Percentiles rank a stretch among this genome's conserved stretches.
phyloP scores from a whole-genome alignment of 2,329 filamentous ascomycete genomes.

The Helicocarpus griseus region DNA sequence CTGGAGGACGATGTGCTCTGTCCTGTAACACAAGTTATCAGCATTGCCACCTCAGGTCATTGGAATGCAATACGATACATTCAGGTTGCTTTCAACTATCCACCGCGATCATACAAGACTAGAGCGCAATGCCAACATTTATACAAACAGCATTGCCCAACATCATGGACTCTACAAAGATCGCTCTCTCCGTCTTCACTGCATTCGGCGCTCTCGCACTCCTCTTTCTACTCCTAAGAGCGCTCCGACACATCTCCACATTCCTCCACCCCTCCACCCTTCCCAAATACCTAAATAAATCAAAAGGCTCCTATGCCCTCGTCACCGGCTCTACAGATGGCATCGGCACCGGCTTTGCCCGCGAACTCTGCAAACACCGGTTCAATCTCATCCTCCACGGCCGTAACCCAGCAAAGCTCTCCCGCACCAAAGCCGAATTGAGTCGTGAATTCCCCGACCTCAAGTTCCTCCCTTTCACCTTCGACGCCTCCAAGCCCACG shows the following conservation, averaged over 20 bases:
- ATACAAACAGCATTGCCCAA: not conserved
- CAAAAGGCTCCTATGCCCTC: conserved; percentile 34
- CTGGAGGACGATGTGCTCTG: no score
- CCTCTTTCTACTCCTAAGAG: conserved; percentile 5
- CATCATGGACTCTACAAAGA: not conserved
- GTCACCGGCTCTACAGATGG: conserved; percentile 48
- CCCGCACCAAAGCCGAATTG: conserved; percentile 32
- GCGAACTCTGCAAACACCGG: conserved; percentile 42
- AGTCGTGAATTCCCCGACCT: conserved; percentile 29
- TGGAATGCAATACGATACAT: no score
- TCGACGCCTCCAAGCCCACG: conserved; percentile 31
- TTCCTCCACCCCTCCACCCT: conserved; percentile 14
- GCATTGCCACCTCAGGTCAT: no score
- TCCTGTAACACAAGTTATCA: no score
- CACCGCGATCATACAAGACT: not conserved
- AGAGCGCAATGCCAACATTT: not conserved
- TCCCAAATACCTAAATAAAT: conserved; percentile 12
- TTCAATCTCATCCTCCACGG: conserved; percentile 52
- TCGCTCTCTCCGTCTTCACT: not conserved
- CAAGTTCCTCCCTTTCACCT: conserved; percentile 33
- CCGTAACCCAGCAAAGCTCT: conserved; percentile 42
- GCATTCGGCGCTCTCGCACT: conserved; percentile 7
- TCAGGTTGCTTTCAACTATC: no score
- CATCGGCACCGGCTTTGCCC: conserved; percentile 43
- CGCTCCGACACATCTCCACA: conserved; percentile 6